A percentile compares a stretch with the other conserved stretches of the same genome.
These are phyloP conservation scores for Aspergillus sp. DNA, from an alignment of 2,329 filamentous ascomycete species.

Conservation along the genomic window DNA sequence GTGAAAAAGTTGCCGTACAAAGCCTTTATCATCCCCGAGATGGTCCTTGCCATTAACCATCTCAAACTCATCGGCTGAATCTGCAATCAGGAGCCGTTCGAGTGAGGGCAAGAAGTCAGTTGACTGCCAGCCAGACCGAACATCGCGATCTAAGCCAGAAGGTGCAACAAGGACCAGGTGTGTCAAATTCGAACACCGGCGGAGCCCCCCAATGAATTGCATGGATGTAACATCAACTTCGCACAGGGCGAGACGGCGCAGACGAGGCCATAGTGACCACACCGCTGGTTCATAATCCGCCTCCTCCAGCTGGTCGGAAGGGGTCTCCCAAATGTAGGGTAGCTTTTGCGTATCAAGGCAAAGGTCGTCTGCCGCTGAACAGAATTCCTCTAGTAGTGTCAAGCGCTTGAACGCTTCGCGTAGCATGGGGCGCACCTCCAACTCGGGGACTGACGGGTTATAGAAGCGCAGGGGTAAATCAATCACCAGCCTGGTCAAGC, in stretches of 20 bases:
- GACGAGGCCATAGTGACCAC: constrained; percentile 18
- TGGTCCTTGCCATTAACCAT: constrained; percentile 9
- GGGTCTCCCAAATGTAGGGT: background rate
- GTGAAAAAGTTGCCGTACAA: background rate
- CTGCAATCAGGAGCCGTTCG: constrained; percentile 14
- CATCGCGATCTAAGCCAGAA: constrained; percentile 6
- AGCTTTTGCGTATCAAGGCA: constrained; percentile 8
- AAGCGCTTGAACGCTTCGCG: constrained; percentile 16
- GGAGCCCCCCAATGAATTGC: constrained; percentile 12
- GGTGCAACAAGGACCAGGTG: constrained; percentile 18
- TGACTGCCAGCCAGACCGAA: constrained; percentile 3
- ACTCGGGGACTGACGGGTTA: constrained; percentile 13
- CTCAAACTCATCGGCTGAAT: constrained; percentile 11
- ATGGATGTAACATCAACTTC: constrained; percentile 12
- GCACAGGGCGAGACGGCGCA: constrained; percentile 17
- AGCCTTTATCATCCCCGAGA: constrained; percentile 4
- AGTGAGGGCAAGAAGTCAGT: constrained; percentile 12
- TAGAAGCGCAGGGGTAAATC: constrained; percentile 15
- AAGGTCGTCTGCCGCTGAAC: constrained; percentile 17
- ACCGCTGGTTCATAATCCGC: constrained; percentile 12
- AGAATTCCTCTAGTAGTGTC: constrained; percentile 16
- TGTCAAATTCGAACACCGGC: constrained; percentile 13
- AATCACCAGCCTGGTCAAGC: constrained; percentile 15
- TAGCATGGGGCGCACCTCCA: constrained; percentile 9
- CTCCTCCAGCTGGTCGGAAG: background rate